Evolutionary conservation across 2,329 filamentous ascomycete genomes (phyloP), one percentile per base, ranked within the genome.

Genomic region (Talaromyces sp.): DNA sequence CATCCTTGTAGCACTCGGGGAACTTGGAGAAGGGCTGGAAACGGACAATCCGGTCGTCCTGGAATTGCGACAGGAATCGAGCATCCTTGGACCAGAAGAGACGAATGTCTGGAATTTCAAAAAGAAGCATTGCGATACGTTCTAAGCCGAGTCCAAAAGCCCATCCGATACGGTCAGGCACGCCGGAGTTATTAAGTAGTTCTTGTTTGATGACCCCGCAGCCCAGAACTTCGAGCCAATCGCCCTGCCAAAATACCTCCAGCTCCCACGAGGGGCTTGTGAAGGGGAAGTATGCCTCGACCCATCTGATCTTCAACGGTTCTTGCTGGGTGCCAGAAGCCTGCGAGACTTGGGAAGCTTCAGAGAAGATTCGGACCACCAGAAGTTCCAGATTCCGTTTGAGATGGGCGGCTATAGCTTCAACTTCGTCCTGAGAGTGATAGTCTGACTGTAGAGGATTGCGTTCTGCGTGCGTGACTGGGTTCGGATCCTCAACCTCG

Each of bases 281-380:
- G 75, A 98, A 98, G 42, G 95, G 95, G 78, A 99, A 99, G 77
- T 95, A 98, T 1, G 95, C 92, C 76, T 97, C 93, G 7, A 98
- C 88, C 95, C 95, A 99, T 67, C 95, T 86, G 70, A 97, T 88
- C 68, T 87, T 88, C 42, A 98, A 81, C 4, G 92, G 91, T 71
- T 96, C 90, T 57, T 86, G 82, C 57, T 84, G 80, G 80, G 5
- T 79, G 4, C 28, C 79, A 18, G 73, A 73, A 64, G 78, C 80
- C 9, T 82, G 78, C 6, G 86, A 85, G 4, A 89, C 90, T 57
- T 82, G 82, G 72, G 87, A 87, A 6, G 92, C 93, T 37, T 89
- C 85, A 9, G 86, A 86, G 76, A 99, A 97, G 66, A 98, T 88
- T 70, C 93, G 89, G 40, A 93, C 87, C 0, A 98, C 91, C 82